Percentiles rank a stretch among this genome's conserved stretches.
These are phyloP conservation scores for Pseudopediastrum boryanum DNA, from an alignment of 139 green algal species.

Conservation along the genomic window DNA sequence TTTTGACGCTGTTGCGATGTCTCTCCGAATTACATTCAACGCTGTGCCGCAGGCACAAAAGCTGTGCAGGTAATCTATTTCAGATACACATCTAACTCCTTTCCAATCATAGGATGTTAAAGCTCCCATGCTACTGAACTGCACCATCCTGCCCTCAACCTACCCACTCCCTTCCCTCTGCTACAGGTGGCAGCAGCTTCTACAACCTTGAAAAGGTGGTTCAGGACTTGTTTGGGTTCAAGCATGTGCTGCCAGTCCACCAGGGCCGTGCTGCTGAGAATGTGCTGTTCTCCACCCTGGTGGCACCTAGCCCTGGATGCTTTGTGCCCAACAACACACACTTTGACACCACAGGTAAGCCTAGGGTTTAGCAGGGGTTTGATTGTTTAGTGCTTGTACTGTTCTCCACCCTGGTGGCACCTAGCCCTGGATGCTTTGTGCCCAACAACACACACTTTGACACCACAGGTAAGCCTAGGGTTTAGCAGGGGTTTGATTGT, in stretches of 20 bases:
- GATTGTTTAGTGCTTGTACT: too few relatives aligned
- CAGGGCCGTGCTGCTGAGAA: slow-evolving; percentile 37
- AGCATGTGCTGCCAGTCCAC: slow-evolving; percentile 34
- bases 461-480: slow-evolving; percentile 25
- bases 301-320: slow-evolving; percentile 17
- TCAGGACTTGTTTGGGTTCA: slow-evolving; percentile 35
- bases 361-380: too few relatives aligned
- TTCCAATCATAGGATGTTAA: too few relatives aligned
- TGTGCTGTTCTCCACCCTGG: slow-evolving; percentile 33
- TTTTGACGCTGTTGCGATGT: too few relatives aligned
- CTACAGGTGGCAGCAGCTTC: slow-evolving; percentile 36
- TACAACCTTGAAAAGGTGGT: slow-evolving; percentile 9
- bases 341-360: slow-evolving; percentile 30
- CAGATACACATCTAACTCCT: too few relatives aligned
- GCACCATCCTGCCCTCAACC: too few relatives aligned
- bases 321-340: slow-evolving; percentile 41
- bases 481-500: too few relatives aligned
- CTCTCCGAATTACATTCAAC: too few relatives aligned
- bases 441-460: slow-evolving; percentile 43
- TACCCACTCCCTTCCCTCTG: neutral
- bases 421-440: slow-evolving; percentile 16
- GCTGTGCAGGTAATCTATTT: too few relatives aligned
- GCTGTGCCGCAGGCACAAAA: too few relatives aligned
- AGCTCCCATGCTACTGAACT: too few relatives aligned
- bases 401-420: slow-evolving; percentile 28